These are phyloP conservation scores for Hypoxylon sp. DNA, from an alignment of 2,329 filamentous ascomycete genomes.

Conservation along the genomic window DNA sequence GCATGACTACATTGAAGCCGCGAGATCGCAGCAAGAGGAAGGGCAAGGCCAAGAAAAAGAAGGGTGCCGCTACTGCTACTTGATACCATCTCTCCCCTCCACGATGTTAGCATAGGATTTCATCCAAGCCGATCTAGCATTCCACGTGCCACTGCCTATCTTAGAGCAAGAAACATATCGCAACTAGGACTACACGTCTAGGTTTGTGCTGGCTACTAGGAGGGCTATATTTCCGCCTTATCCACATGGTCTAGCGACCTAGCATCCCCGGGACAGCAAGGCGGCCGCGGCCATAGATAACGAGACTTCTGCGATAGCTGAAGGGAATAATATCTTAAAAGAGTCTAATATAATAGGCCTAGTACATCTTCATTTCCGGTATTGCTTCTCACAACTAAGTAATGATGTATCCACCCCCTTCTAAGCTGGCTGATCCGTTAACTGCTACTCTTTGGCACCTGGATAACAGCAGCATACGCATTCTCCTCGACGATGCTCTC, in stretches of 20 bases:
- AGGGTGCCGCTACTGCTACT: slow-evolving; percentile 56
- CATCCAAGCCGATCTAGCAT: background rate
- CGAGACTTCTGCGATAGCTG: no score
- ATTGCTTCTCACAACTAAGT: background rate
- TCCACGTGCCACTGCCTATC: slow-evolving; percentile 2
- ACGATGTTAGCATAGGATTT: background rate
- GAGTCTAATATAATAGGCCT: background rate
- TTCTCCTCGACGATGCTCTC: slow-evolving; percentile 46
- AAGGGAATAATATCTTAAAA: no score
- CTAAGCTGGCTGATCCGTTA: background rate
- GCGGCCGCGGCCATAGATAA: slow-evolving; percentile 1
- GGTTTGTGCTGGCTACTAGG: background rate
- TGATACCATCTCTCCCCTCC: background rate
- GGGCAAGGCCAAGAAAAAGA: slow-evolving; percentile 80
- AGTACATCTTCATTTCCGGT: background rate
- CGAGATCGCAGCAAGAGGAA: slow-evolving; percentile 90
- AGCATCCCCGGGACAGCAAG: background rate
- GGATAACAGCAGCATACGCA: slow-evolving; percentile 8
- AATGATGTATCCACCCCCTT: background rate
- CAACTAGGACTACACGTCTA: background rate
- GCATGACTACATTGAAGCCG: slow-evolving; percentile 92
- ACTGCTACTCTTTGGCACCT: background rate
- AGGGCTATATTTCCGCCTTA: background rate
- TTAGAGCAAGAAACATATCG: background rate
- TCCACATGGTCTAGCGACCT: background rate